Base-by-base conservation (phyloP, 805 yeast species). In the Lipomyces anomalus region DNA sequence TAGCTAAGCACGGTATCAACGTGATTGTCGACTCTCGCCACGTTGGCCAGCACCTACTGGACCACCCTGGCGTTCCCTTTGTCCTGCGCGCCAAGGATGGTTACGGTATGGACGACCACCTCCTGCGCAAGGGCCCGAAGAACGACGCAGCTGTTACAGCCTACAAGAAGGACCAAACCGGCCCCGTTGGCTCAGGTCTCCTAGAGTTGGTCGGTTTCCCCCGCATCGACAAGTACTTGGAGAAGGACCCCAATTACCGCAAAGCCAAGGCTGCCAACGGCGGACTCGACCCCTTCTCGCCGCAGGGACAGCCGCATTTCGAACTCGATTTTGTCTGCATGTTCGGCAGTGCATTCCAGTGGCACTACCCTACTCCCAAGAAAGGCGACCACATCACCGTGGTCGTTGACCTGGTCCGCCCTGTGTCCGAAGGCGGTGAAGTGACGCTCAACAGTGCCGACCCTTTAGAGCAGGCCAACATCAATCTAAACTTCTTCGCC, bases 1-100 rank as follows among this genome's bases (percentile, higher is more conserved):
- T 62, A 26, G 56, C 55, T 37, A 52, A 40, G 23, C 58, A 57
- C 30, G 63, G 63, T 17, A 59, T 62, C 44, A 53, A 56, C 20
- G 57, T 55, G 18, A 45, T 53, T n/a, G 53, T 57, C 21, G 63
- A 62, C 42, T 54, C 58, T 30, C 60, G 57, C 26, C 62, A 61
- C 34, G 66, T 62, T 30, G 66, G 66, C n/a, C 59, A 62, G 46
- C 56, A 62, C 48, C 58, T 62, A 45, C 56, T 62, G 42, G 66
- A 62, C 42, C 66, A 62, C 46, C 66, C 65, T 21, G 62, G 58
- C 29, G 61, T 58, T 6, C 61, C 61, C 30, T 58, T 58, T 45
- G 61, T 58, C 22, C 52, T 58, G 30, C 41, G 48, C 18, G 53
- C 57, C 13, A 55, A 58, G 50, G 61, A 58, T 40, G 58, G 57